Evolutionary conservation across 306 rosid genomes (phyloP), one percentile per base, ranked within the genome.

Genomic region (Ammopiptanthus mongolicus): DNA sequence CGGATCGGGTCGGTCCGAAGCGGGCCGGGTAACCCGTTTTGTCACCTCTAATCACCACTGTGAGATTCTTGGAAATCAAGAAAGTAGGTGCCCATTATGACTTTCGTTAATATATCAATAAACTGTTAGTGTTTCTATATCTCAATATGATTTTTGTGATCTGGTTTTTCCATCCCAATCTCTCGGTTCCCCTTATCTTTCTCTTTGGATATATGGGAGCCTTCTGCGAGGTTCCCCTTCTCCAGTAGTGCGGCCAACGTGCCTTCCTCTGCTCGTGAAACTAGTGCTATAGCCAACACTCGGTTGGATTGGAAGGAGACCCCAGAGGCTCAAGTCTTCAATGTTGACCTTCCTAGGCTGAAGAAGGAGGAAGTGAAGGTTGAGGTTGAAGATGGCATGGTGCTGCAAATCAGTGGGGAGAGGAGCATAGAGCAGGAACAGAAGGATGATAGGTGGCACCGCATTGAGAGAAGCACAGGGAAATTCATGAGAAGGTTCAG

Each of bases 261-360:
- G 50, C 50, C 72, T 0, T 64, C 78, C 10, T 55, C 70, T 3
- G 62, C 63, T 1, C 59, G 59, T 0, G 81, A 81, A 5, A 53
- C 46, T 53, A 61, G 29, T 0, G 78, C 85, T 13, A 69, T 81
- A n/a, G 85, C 65, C 3, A 46, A 13, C 48, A 34, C 78, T 0
- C 65, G 81, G 5, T 74, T 81, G 63, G 85, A 81, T 15, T 81
- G 78, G 85, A 81, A 71, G 58, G 85, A 81, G 34, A 76, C 78
- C 0, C 44, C 85, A 0, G 36, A 77, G 70, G 75, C 79, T 3
- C 85, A 82, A 70, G 44, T 77, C 2, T 76, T 81, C 78, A 76
- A 39, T 3, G 82, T 65, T 1, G 82, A 81, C 4, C 55, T 81
- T 1, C 85, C 78, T 0, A 74, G 85, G 31, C 9, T 76, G 78